Conservation (phyloP, 164 flowering plant genomes). For the Aristolochia contorta region DNA sequence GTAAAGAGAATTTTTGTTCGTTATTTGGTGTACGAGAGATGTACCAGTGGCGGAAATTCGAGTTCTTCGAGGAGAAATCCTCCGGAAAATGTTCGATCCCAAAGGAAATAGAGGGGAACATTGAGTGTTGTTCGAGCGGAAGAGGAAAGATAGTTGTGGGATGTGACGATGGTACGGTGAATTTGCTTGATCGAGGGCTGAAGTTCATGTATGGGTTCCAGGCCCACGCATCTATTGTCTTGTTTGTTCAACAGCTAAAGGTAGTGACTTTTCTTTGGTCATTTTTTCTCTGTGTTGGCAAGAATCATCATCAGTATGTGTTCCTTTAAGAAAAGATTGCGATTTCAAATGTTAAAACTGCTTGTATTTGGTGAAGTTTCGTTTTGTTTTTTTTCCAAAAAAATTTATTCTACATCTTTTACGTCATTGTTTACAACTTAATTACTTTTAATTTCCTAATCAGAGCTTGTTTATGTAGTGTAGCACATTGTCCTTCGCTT, state of each 20-base stretch:
- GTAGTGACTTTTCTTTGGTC: slow-evolving; percentile 18
- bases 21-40: slow-evolving; percentile 17
- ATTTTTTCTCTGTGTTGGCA: neutral
- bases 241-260: slow-evolving; percentile 91
- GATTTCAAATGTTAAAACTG: too few relatives aligned
- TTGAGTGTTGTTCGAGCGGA: slow-evolving; percentile 78
- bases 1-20: too few relatives aligned
- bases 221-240: slow-evolving; percentile 75
- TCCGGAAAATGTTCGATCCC: slow-evolving; percentile 51
- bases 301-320: neutral
- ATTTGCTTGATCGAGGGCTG: slow-evolving; percentile 81
- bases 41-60: slow-evolving; percentile 98
- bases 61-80: slow-evolving; percentile 89
- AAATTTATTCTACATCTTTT: too few relatives aligned
- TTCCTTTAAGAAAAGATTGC: too few relatives aligned
- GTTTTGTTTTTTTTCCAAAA: too few relatives aligned
- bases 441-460: too few relatives aligned
- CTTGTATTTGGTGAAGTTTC: too few relatives aligned
- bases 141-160: slow-evolving; percentile 78
- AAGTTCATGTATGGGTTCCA: slow-evolving; percentile 64
- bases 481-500: too few relatives aligned
- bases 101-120: slow-evolving; percentile 47
- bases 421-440: too few relatives aligned
- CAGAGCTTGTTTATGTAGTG: too few relatives aligned
- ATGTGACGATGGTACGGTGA: slow-evolving; percentile 63